A percentile compares a stretch with the other conserved stretches of the same genome.
These are phyloP conservation scores for Colletotrichum sp. DNA, from an alignment of 2,329 filamentous ascomycete species.

Conservation along the genomic window DNA sequence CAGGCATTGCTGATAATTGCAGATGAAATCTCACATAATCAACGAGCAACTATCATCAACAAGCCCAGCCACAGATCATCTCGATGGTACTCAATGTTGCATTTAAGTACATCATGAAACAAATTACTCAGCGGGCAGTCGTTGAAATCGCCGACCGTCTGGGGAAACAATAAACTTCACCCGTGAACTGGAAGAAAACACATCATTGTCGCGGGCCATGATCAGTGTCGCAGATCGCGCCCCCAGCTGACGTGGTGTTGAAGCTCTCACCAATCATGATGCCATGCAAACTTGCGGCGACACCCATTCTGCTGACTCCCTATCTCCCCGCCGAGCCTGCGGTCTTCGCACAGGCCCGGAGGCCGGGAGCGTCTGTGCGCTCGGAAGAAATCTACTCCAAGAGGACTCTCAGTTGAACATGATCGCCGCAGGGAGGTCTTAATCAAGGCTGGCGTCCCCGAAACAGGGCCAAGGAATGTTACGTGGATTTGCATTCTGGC, in stretches of 20 bases:
- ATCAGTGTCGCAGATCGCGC: not conserved
- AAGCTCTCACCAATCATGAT: not conserved
- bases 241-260: not conserved
- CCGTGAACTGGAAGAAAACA: not conserved
- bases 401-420: not conserved
- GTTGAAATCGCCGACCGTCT: not conserved
- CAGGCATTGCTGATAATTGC: not conserved
- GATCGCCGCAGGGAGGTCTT: not conserved
- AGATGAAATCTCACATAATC: not conserved
- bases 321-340: not conserved
- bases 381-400: not conserved
- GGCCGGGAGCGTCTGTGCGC: not conserved
- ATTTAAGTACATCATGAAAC: not conserved
- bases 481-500: not conserved
- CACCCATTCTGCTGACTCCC: not conserved
- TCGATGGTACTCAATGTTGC: not conserved
- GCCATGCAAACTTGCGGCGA: not conserved
- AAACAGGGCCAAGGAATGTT: not conserved
- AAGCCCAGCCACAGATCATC: rapidly evolving
- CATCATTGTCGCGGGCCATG: not conserved
- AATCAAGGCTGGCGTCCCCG: not conserved
- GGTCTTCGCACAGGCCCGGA: not conserved
- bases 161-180: not conserved
- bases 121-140: not conserved
- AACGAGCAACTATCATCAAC: not conserved